These are phyloP conservation scores for Rubus parviflorus DNA, from an alignment of 306 rosid genomes.

Conservation along the genomic window DNA sequence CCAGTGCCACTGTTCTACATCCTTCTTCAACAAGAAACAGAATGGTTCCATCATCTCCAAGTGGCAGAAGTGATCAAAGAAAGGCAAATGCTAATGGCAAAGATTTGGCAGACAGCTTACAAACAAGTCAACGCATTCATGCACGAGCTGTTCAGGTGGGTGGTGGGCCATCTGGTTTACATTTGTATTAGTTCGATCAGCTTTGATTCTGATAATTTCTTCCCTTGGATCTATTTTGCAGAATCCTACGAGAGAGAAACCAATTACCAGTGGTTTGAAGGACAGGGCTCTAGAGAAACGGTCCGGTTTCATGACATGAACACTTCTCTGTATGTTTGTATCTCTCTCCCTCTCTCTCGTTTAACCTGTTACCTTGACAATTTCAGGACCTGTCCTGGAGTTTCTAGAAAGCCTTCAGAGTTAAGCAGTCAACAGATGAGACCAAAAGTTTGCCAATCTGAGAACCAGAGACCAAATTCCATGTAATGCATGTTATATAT, in stretches of 20 bases:
- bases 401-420: constrained; percentile 6
- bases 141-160: constrained; percentile 28
- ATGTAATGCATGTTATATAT: constrained; percentile 9
- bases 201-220: constrained; percentile 2
- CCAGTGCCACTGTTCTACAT: constrained; percentile 17
- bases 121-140: constrained; percentile 8
- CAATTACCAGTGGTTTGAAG: constrained; percentile 12
- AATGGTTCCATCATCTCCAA: constrained; percentile 15
- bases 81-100: constrained; percentile 7
- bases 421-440: background rate
- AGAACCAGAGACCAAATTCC: constrained; percentile 21
- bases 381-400: constrained; percentile 17
- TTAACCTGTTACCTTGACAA: background rate
- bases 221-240: background rate
- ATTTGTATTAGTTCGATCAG: background rate
- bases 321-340: background rate
- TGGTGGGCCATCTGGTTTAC: constrained; percentile 2
- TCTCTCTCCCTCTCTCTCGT: background rate
- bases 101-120: constrained; percentile 7
- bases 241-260: constrained; percentile 12
- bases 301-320: constrained; percentile 12
- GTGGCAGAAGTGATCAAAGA: constrained; percentile 11
- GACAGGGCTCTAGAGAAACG: constrained; percentile 19
- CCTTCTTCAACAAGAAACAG: constrained; percentile 20
- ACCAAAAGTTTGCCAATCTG: constrained; percentile 5